phyloP scores from a whole-genome alignment of 1,284 basidiomycete species.

The Moniliophthora roreri region DNA sequence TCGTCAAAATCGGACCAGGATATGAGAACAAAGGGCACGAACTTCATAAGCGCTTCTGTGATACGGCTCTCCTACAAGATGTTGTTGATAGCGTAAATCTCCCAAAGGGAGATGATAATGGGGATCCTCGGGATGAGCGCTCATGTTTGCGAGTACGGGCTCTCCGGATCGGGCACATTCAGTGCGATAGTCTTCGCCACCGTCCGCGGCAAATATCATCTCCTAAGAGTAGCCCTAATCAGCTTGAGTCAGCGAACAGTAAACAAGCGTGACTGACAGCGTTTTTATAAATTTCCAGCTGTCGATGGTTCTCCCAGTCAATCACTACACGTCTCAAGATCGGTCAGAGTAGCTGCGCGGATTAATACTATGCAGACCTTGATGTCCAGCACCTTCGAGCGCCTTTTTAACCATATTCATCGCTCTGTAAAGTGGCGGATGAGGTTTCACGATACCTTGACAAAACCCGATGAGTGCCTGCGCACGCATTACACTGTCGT shows the following conservation, averaged over 20 bases:
- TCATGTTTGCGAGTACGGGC: conserved; percentile 41
- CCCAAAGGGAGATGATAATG: conserved; percentile 20
- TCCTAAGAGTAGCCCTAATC: conserved; percentile 27
- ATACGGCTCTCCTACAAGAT: conserved; percentile 33
- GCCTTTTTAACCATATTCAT: conserved; percentile 56
- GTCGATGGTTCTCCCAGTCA: conserved; percentile 51
- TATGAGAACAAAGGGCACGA: neutral
- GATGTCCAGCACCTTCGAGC: conserved; percentile 58
- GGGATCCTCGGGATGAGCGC: conserved; percentile 29
- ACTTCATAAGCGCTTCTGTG: conserved; percentile 36
- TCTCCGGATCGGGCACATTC: conserved; percentile 41
- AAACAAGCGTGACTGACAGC: conserved; percentile 36
- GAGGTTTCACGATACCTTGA: conserved; percentile 35
- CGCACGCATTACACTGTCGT: neutral
- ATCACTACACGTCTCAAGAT: conserved; percentile 28
- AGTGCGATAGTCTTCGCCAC: conserved; percentile 38
- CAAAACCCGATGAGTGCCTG: neutral
- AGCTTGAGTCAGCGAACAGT: neutral
- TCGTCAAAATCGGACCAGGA: neutral
- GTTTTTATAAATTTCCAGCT: conserved; percentile 48
- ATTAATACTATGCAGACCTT: conserved; percentile 24
- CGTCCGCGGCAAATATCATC: conserved; percentile 43
- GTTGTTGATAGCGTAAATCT: conserved; percentile 32
- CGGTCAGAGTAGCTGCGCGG: conserved; percentile 13
- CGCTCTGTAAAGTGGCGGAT: conserved; percentile 49